Evolutionary conservation across 2,329 filamentous ascomycete genomes (phyloP).

Genomic region (Plenodomus biglobosus): DNA sequence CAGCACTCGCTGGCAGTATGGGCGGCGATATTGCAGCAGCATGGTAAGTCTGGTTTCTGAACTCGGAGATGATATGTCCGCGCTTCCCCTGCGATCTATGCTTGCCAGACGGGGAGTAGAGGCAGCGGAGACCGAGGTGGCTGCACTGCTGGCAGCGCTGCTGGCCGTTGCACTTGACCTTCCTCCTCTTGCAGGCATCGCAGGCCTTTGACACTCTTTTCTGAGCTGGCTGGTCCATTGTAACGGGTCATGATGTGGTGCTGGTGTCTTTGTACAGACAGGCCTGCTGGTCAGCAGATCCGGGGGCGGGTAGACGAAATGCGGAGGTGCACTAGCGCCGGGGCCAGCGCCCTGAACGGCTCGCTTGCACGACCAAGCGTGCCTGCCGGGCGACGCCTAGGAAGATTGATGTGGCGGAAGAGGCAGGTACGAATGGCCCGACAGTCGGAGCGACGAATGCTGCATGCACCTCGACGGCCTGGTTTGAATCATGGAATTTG

Average conservation of each 20-base stretch:
- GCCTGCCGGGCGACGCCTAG: too few species aligned
- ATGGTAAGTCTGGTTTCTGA: conserved; percentile 37
- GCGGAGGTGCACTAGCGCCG: conserved; percentile 15
- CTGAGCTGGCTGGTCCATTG: conserved; percentile 29
- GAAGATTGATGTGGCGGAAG: conserved; percentile 1
- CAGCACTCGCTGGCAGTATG: conserved; percentile 27
- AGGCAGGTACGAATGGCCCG: conserved; percentile 8
- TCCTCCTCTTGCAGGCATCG: conserved; percentile 51
- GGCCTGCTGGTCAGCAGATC: conserved; percentile 12
- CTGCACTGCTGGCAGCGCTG: conserved; percentile 46
- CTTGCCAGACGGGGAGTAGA: conserved; percentile 47
- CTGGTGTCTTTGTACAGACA: conserved; percentile 12
- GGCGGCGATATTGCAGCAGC: conserved; percentile 23
- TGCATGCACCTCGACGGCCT: background rate
- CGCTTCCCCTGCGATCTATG: conserved; percentile 44
- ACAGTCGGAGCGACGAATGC: background rate
- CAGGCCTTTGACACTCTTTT: conserved; percentile 48
- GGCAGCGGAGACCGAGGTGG: conserved; percentile 49
- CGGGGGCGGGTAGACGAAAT: conserved; percentile 12
- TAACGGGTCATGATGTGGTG: conserved; percentile 24
- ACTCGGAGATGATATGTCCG: conserved; percentile 48
- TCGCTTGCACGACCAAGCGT: conserved; percentile 6
- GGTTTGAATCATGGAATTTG: background rate
- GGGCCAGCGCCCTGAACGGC: conserved; percentile 7
- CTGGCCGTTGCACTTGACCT: conserved; percentile 52